Conservation (phyloP, 352 stramenopile species). For the Detonula confervacea region DNA sequence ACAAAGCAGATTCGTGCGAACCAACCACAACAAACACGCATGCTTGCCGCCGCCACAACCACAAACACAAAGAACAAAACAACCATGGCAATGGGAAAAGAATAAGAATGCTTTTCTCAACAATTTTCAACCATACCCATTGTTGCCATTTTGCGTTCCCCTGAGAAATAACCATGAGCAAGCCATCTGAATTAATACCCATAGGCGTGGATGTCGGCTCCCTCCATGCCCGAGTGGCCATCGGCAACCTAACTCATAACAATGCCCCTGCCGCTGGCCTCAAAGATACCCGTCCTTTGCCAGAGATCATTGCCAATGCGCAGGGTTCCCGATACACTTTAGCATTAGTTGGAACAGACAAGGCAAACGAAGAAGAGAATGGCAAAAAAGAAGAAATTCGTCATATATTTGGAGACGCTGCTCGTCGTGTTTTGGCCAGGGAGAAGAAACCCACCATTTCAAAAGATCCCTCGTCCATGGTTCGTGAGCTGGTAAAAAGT, state of each 20-base stretch:
- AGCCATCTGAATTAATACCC: constrained; percentile 55
- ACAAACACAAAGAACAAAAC: too few relatives aligned
- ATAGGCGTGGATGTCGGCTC: constrained; percentile 59
- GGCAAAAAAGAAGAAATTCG: constrained; percentile 23
- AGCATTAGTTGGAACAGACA: constrained; percentile 48
- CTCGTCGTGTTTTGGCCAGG: constrained; percentile 38
- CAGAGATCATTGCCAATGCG: constrained; percentile 54
- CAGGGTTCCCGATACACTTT: constrained; percentile 59
- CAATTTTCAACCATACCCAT: too few relatives aligned
- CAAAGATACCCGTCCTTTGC: constrained; percentile 33
- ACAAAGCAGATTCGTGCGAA: too few relatives aligned
- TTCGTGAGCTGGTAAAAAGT: constrained; percentile 46
- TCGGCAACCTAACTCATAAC: constrained; percentile 40
- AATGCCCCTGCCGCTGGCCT: constrained; percentile 28
- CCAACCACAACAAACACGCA: too few relatives aligned
- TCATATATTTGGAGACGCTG: constrained; percentile 59
- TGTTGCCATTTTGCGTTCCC: too few relatives aligned
- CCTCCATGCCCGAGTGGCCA: constrained; percentile 53
- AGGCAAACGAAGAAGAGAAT: constrained; percentile 16
- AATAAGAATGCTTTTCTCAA: too few relatives aligned
- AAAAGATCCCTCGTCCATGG: constrained; percentile 49
- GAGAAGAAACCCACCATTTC: constrained; percentile 53
- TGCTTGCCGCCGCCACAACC: too few relatives aligned
- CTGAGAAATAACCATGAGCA: constrained; percentile 32
- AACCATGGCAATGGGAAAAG: too few relatives aligned